A percentile compares a stretch with the other conserved stretches of the same genome.
These are phyloP conservation scores for Phytophthora uliginosa DNA, from an alignment of 352 stramenopile species.

Conservation along the genomic window DNA sequence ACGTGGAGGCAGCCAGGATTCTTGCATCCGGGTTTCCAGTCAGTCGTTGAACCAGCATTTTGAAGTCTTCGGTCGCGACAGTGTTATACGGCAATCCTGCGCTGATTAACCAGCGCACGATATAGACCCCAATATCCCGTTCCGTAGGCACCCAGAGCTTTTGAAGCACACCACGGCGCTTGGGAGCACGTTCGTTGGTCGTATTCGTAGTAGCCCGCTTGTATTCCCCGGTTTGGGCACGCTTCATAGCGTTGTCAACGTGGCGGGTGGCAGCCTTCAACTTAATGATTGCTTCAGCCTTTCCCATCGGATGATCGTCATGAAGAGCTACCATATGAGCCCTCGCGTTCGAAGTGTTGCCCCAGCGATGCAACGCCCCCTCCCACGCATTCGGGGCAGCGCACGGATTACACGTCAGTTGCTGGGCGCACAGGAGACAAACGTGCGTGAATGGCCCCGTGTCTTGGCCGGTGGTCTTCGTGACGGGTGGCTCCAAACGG, in stretches of 20 bases:
- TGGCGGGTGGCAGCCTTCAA: neutral
- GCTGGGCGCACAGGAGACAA: neutral
- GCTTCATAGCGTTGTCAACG: neutral
- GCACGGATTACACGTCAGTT: neutral
- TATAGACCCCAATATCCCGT: neutral
- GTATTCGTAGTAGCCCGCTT: neutral
- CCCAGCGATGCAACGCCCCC: neutral
- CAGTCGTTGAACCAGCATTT: neutral
- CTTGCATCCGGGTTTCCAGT: neutral
- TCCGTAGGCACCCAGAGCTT: conserved; percentile 1
- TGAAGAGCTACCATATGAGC: neutral
- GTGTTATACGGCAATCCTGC: conserved; percentile 11
- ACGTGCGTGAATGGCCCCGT: neutral
- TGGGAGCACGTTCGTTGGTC: neutral
- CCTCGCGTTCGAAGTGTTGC: neutral
- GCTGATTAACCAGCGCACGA: conserved; percentile 8
- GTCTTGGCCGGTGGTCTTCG: neutral
- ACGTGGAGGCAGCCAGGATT: neutral
- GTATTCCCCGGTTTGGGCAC: no score
- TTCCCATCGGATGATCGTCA: neutral
- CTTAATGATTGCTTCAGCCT: neutral
- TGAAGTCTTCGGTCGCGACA: neutral
- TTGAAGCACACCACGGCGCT: neutral
- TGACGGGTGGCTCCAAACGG: no score
- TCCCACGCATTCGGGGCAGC: neutral